Conservation (phyloP, 768 basidiomycete species). For the Gymnopilus junonius region DNA sequence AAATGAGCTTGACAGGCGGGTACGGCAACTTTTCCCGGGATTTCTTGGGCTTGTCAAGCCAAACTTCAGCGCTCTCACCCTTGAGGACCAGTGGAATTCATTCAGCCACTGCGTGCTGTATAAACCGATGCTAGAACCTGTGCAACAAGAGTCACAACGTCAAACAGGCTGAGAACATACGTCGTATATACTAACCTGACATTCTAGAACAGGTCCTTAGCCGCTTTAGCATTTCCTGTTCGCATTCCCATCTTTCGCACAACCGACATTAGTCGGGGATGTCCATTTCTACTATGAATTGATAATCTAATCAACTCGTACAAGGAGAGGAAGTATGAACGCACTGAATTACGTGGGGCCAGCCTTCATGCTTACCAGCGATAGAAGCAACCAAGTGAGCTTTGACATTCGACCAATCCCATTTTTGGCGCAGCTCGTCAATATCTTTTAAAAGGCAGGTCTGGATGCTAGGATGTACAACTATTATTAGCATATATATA, state of each 20-base stretch:
- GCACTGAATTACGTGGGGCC: conserved; percentile 57
- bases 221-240: conserved; percentile 49
- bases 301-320: conserved; percentile 7
- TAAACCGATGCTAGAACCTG: conserved; percentile 84
- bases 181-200: conserved; percentile 57
- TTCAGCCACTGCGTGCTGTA: conserved; percentile 87
- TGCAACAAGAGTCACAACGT: conserved; percentile 6
- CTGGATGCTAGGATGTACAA: conserved; percentile 52
- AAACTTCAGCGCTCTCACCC: conserved; percentile 74
- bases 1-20: conserved; percentile 72
- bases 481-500: conserved; percentile 17
- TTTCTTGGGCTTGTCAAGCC: conserved; percentile 65
- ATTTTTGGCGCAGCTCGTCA: conserved; percentile 66
- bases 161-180: conserved; percentile 5
- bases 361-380: conserved; percentile 86
- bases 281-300: conserved; percentile 55
- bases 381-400: conserved; percentile 79
- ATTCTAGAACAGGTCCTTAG: conserved; percentile 71
- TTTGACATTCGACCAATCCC: conserved; percentile 83
- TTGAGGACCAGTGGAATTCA: conserved; percentile 81
- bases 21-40: conserved; percentile 62
- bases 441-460: conserved; percentile 65
- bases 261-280: conserved; percentile 75
- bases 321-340: conserved; percentile 17
- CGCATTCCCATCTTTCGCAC: conserved; percentile 68